Evolutionary conservation across 495 filamentous ascomycete species (phyloP).

Genomic region (Trichoderma reesei): DNA sequence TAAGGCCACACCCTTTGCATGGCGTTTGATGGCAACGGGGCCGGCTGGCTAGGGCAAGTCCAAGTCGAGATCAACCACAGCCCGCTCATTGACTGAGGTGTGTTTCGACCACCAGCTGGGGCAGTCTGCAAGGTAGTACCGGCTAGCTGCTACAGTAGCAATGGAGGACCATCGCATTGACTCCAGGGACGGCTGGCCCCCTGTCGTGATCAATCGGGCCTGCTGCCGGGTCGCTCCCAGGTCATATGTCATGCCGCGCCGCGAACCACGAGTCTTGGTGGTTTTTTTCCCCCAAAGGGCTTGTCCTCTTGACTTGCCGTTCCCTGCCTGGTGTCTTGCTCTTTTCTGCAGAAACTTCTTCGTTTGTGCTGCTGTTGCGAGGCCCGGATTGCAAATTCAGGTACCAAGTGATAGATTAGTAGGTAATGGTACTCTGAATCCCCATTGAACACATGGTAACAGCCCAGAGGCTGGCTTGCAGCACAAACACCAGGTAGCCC

Average conservation of each 20-base stretch:
- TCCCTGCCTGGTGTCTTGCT: neutral
- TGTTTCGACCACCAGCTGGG: constrained; percentile 13
- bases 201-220: neutral
- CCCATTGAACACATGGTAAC: too few relatives aligned
- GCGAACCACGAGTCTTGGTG: constrained; percentile 4
- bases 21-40: neutral
- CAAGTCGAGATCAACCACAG: constrained; percentile 1
- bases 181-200: constrained; percentile 10
- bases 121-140: too few relatives aligned
- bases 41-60: neutral
- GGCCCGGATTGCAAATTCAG: too few relatives aligned
- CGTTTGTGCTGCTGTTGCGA: too few relatives aligned
- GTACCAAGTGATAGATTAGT: too few relatives aligned
- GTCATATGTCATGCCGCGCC: constrained; percentile 10
- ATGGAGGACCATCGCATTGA: constrained; percentile 3
- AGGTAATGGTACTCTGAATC: too few relatives aligned
- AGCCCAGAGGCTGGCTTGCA: too few relatives aligned
- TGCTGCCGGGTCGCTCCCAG: neutral
- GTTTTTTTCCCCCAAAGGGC: too few relatives aligned
- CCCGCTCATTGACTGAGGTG: constrained; percentile 3
- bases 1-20: constrained; percentile 10
- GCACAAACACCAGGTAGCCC: too few relatives aligned
- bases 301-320: neutral
- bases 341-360: neutral
- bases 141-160: neutral